Evolutionary conservation across 192 early-diverging fungal genomes (phyloP).

Genomic region (Coemansia sp.): DNA sequence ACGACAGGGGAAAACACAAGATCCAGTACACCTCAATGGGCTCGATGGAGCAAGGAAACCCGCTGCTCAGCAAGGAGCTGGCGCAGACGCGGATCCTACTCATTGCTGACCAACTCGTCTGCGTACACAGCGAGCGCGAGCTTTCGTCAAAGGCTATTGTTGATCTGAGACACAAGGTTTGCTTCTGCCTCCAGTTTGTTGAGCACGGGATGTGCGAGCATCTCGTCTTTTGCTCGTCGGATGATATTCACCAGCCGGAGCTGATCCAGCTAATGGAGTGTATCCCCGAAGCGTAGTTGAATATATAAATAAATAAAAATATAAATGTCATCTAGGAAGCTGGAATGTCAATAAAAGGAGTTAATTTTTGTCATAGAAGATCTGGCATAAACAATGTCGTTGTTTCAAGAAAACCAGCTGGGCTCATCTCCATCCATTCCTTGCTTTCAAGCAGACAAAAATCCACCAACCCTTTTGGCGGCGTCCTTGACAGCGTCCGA

Average conservation of each 20-base stretch:
- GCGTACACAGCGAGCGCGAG: conserved; percentile 4
- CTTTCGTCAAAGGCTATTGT: conserved; percentile 19
- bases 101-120: conserved; percentile 10
- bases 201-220: conserved; percentile 25
- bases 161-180: conserved; percentile 27
- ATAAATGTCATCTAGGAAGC: too few relatives aligned
- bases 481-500: conserved; percentile 27
- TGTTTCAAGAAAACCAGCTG: not conserved
- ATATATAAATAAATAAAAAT: not conserved
- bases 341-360: too few relatives aligned
- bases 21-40: conserved; percentile 14
- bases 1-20: not conserved
- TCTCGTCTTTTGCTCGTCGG: conserved; percentile 26
- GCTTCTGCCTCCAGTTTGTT: conserved; percentile 30
- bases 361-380: too few relatives aligned
- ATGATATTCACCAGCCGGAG: conserved; percentile 32
- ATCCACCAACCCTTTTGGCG: conserved; percentile 29
- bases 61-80: not conserved
- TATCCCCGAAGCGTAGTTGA: not conserved
- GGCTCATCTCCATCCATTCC: too few relatives aligned
- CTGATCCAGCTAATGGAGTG: conserved; percentile 11
- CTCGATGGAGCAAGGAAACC: conserved; percentile 22
- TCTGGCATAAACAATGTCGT: too few relatives aligned
- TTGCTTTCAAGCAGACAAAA: conserved; percentile 16
- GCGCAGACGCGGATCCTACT: not conserved